Conservation (phyloP, 208 protist genomes). For the Leishmania guyanensis region DNA sequence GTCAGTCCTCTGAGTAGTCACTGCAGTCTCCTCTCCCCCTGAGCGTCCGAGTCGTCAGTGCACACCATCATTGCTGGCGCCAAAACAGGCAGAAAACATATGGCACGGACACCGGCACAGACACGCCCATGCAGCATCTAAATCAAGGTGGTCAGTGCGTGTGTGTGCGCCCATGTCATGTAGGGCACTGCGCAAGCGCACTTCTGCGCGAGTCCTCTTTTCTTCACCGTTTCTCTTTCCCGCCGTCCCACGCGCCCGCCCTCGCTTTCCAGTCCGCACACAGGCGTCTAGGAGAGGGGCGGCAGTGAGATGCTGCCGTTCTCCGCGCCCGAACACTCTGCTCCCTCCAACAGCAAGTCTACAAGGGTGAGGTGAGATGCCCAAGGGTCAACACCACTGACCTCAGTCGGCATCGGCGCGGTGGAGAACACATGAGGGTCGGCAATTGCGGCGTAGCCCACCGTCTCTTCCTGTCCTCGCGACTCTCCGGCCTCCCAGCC, state of each 20-base stretch:
- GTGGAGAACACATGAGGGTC: slow-evolving; percentile 17
- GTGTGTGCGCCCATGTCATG: neutral
- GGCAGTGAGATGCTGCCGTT: slow-evolving; percentile 18
- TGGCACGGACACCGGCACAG: neutral
- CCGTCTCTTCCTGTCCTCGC: neutral
- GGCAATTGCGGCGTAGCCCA: neutral
- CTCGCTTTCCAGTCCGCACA: neutral
- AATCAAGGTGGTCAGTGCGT: neutral
- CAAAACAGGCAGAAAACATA: neutral
- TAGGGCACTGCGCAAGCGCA: neutral
- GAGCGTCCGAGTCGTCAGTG: neutral
- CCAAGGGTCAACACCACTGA: neutral
- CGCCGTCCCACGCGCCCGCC: neutral
- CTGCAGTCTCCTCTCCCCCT: neutral
- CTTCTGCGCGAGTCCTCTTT: neutral
- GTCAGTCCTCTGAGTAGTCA: neutral
- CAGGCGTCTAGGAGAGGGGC: neutral
- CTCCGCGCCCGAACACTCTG: neutral
- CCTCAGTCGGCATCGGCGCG: neutral
- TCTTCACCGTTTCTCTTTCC: neutral
- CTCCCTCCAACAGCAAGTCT: neutral
- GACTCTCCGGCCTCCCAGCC: neutral
- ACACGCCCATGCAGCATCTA: slow-evolving; percentile 2
- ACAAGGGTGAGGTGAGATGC: neutral
- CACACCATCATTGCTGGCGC: neutral